Evolutionary conservation across 2,329 filamentous ascomycete genomes (phyloP).

Genomic region (Penicillium expansum): DNA sequence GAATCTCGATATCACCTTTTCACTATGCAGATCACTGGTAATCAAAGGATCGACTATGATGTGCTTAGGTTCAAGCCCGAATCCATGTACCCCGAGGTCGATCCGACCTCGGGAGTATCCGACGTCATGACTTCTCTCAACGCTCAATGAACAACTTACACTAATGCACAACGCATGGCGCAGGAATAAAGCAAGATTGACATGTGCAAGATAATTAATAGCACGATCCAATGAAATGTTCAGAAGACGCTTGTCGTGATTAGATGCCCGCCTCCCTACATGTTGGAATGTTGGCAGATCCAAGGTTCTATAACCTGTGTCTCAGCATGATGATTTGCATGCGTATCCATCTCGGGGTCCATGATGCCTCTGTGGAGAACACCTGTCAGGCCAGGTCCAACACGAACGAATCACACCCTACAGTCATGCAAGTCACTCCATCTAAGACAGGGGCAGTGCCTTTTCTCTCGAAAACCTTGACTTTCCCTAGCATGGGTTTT

Average conservation of each 20-base stretch:
- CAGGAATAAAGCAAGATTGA: neutral
- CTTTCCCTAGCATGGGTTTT: neutral
- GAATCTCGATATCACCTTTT: neutral
- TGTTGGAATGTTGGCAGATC: neutral
- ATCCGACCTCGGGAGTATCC: neutral
- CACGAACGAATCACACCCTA: neutral
- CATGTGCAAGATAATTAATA: neutral
- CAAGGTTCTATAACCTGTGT: neutral
- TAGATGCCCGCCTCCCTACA: neutral
- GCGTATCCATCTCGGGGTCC: neutral
- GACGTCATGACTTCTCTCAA: slow-evolving; percentile 5
- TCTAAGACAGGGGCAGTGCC: neutral
- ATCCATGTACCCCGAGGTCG: neutral
- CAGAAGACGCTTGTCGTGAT: neutral
- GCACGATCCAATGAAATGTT: neutral
- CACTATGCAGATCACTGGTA: neutral
- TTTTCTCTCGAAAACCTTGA: neutral
- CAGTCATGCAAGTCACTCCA: neutral
- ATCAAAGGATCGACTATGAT: neutral
- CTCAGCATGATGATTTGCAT: neutral
- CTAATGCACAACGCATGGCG: neutral
- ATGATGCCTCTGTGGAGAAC: slow-evolving; percentile 9
- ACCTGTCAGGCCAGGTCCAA: neutral
- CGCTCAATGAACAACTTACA: neutral
- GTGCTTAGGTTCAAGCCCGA: neutral